Conservation (phyloP, 2,329 filamentous ascomycete genomes). For the Xylaria sp. region DNA sequence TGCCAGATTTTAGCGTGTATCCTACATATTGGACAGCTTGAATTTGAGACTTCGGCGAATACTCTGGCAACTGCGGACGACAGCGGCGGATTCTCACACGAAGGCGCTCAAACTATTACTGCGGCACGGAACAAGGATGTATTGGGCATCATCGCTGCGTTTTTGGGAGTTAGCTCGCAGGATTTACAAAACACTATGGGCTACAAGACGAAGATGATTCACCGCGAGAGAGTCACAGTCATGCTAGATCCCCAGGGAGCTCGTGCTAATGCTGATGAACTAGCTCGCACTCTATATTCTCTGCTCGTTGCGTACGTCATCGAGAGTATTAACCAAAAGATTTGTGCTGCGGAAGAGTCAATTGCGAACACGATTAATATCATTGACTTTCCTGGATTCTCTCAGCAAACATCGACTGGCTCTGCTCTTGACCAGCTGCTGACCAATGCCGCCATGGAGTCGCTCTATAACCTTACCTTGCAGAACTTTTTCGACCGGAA, state of each 20-base stretch:
- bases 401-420: constrained; percentile 83
- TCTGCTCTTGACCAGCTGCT: constrained; percentile 92
- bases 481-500: constrained; percentile 97
- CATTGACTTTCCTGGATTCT: constrained; percentile 96
- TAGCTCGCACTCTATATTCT: constrained; percentile 92
- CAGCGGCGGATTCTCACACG: constrained; percentile 95
- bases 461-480: constrained; percentile 90
- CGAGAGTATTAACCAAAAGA: constrained; percentile 88
- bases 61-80: constrained; percentile 87
- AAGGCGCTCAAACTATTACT: constrained; percentile 87
- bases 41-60: constrained; percentile 84
- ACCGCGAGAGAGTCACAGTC: constrained; percentile 96
- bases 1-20: constrained; percentile 95
- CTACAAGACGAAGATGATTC: constrained; percentile 96
- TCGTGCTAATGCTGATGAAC: constrained; percentile 90
- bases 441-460: constrained; percentile 93
- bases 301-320: constrained; percentile 94
- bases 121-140: constrained; percentile 94
- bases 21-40: constrained; percentile 96
- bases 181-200: constrained; percentile 90
- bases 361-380: constrained; percentile 95
- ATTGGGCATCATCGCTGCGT: constrained; percentile 87
- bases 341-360: constrained; percentile 87
- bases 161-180: constrained; percentile 83
- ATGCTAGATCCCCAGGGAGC: constrained; percentile 96